phyloP scores from a whole-genome alignment of 441 rosid species.

The Brassica balearica region DNA sequence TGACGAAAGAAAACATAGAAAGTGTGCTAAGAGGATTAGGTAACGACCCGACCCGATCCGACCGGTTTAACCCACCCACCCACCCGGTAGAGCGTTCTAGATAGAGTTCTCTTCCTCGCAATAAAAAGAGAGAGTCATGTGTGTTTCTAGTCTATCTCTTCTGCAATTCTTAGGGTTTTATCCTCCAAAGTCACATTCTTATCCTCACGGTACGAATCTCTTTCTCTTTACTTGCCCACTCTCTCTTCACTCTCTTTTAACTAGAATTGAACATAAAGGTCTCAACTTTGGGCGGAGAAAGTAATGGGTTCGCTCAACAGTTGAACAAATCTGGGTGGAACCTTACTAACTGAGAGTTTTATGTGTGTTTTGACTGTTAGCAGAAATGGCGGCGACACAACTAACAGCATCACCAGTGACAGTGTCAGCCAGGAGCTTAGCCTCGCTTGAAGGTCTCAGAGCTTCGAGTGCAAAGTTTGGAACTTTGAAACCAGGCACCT shows the following conservation, averaged over 20 bases:
- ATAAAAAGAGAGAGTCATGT: conserved; percentile 31
- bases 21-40: conserved; percentile 26
- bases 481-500: conserved; percentile 47
- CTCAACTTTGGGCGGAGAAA: conserved; percentile 24
- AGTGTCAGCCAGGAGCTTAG: conserved; percentile 59
- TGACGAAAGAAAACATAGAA: conserved; percentile 10
- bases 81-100: conserved; percentile 38
- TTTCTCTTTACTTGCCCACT: background rate
- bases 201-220: conserved; percentile 42
- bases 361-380: conserved; percentile 16
- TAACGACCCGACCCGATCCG: conserved; percentile 26
- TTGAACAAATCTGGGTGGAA: background rate
- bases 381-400: conserved; percentile 80
- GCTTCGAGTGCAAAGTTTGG: conserved; percentile 66
- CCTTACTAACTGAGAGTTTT: conserved; percentile 3
- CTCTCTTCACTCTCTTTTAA: background rate
- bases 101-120: conserved; percentile 7
- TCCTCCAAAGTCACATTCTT: conserved; percentile 33
- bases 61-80: conserved; percentile 11
- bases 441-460: conserved; percentile 74
- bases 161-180: conserved; percentile 45
- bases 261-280: conserved; percentile 19
- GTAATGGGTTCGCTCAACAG: background rate
- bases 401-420: conserved; percentile 72
- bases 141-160: conserved; percentile 8